These are phyloP conservation scores for Phytophthora lateralis DNA, from an alignment of 352 stramenopile species.

Conservation along the genomic window DNA sequence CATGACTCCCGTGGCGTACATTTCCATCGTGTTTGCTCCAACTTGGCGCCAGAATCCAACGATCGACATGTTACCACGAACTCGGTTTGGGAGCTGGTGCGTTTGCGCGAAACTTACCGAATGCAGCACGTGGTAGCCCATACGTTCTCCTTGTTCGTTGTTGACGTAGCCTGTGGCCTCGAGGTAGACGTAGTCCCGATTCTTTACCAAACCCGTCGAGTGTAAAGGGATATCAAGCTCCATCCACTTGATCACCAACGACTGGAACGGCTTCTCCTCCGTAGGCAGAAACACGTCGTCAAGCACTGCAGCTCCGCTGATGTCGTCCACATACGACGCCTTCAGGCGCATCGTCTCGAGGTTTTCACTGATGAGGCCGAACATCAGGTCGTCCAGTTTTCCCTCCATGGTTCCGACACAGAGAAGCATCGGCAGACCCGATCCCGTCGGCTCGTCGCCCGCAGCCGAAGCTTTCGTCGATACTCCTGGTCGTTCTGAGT, in stretches of 20 bases:
- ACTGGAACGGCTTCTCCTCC: conserved; percentile 41
- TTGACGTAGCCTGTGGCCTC: conserved; percentile 48
- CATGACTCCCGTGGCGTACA: conserved; percentile 19
- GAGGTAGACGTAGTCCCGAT: conserved; percentile 63
- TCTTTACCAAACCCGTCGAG: conserved; percentile 46
- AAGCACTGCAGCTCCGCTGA: conserved; percentile 47
- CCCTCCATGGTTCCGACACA: conserved; percentile 47
- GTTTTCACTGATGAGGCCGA: conserved; percentile 41
- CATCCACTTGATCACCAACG: conserved; percentile 52
- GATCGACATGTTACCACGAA: conserved; percentile 50
- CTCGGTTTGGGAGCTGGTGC: conserved; percentile 23
- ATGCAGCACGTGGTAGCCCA: conserved; percentile 69
- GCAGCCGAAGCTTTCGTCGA: conserved; percentile 1
- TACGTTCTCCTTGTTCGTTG: conserved; percentile 38
- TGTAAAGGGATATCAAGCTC: conserved; percentile 32
- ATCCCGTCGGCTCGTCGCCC: conserved; percentile 7
- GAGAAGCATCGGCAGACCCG: conserved; percentile 42
- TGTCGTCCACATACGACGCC: conserved; percentile 44
- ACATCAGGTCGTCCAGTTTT: conserved; percentile 61
- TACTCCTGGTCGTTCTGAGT: conserved; percentile 19
- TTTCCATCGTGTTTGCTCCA: conserved; percentile 22
- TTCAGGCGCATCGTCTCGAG: conserved; percentile 53
- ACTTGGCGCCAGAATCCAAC: conserved; percentile 41
- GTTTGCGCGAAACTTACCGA: conserved; percentile 46
- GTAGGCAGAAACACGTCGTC: conserved; percentile 37